These are phyloP conservation scores for Ceratobasidium papillatum DNA, from an alignment of 1,284 basidiomycete genomes.

Conservation along the genomic window DNA sequence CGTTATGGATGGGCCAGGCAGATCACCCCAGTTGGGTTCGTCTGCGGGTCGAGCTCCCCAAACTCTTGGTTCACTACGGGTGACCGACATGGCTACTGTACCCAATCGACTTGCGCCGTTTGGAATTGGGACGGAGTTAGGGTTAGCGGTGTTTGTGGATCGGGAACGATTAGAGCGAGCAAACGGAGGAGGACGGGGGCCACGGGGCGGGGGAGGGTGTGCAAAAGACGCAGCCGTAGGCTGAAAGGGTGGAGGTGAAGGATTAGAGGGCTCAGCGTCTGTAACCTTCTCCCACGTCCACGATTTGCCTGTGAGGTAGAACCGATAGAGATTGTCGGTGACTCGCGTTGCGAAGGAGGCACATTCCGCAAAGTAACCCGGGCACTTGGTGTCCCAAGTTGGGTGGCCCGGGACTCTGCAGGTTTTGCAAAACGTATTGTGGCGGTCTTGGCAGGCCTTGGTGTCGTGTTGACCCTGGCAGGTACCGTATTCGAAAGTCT, in stretches of 20 bases:
- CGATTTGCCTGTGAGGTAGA: background rate
- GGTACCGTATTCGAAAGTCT: background rate
- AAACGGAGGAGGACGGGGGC: background rate
- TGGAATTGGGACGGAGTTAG: background rate
- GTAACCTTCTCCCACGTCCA: conserved; percentile 14
- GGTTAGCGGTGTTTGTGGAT: background rate
- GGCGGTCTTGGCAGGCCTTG: background rate
- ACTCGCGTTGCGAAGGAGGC: background rate
- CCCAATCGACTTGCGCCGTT: background rate
- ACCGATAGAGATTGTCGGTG: conserved; percentile 1
- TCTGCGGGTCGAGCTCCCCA: background rate
- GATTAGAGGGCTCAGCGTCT: background rate
- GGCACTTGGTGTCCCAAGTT: conserved; percentile 11
- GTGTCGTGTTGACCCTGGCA: conserved; percentile 9
- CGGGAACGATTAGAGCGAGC: conserved; percentile 33
- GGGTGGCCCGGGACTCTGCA: background rate
- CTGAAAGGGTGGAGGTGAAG: background rate
- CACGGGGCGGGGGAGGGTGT: background rate
- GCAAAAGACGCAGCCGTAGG: background rate
- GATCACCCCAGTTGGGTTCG: background rate
- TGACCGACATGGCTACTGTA: background rate
- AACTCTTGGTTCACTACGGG: background rate
- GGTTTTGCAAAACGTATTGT: conserved; percentile 4
- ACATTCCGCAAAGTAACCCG: background rate
- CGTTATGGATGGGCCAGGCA: background rate